Percentiles rank a stretch among this genome's conserved stretches.
These are phyloP conservation scores for Claviceps quebecensis DNA, from an alignment of 2,329 filamentous ascomycete genomes.

Conservation along the genomic window DNA sequence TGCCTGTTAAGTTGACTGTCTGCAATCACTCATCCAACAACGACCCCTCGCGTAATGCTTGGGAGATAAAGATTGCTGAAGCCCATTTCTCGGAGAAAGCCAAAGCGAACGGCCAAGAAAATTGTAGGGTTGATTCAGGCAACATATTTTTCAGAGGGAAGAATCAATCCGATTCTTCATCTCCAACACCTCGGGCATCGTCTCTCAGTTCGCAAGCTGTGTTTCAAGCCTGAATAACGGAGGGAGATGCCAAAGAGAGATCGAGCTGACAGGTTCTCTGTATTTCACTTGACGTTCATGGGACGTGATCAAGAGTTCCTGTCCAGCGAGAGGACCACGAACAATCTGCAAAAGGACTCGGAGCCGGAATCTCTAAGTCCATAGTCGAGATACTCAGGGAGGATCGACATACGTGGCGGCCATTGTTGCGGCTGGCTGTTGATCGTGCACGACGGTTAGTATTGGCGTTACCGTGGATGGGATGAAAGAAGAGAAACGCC, in stretches of 20 bases:
- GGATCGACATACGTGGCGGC: slow-evolving; percentile 39
- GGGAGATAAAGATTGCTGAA: slow-evolving; percentile 22
- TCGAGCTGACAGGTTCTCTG: slow-evolving; percentile 56
- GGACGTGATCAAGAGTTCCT: slow-evolving; percentile 14
- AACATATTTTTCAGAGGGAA: slow-evolving; percentile 71
- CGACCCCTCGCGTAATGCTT: slow-evolving; percentile 39
- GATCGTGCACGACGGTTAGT: slow-evolving; percentile 24
- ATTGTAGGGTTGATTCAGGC: slow-evolving; percentile 13
- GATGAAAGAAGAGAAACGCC: slow-evolving; percentile 3
- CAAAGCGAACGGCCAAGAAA: slow-evolving; percentile 10
- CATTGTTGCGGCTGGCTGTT: slow-evolving; percentile 28
- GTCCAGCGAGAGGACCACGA: slow-evolving; percentile 71
- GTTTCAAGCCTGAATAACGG: slow-evolving; percentile 30
- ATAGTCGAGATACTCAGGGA: slow-evolving; percentile 21
- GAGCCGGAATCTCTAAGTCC: slow-evolving; percentile 30
- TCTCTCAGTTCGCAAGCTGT: slow-evolving; percentile 42
- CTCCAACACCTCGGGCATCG: slow-evolving; percentile 60
- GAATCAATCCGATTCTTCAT: slow-evolving; percentile 41
- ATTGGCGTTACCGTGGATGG: slow-evolving; percentile 22
- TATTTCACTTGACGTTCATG: slow-evolving; percentile 7
- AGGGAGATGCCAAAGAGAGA: slow-evolving; percentile 53
- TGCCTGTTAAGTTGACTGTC: neutral
- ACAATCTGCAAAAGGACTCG: slow-evolving; percentile 53
- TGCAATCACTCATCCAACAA: slow-evolving; percentile 57
- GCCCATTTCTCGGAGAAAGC: slow-evolving; percentile 11